Conservation (phyloP, 2,329 filamentous ascomycete genomes). For the Pseudocercospora macadamiae region DNA sequence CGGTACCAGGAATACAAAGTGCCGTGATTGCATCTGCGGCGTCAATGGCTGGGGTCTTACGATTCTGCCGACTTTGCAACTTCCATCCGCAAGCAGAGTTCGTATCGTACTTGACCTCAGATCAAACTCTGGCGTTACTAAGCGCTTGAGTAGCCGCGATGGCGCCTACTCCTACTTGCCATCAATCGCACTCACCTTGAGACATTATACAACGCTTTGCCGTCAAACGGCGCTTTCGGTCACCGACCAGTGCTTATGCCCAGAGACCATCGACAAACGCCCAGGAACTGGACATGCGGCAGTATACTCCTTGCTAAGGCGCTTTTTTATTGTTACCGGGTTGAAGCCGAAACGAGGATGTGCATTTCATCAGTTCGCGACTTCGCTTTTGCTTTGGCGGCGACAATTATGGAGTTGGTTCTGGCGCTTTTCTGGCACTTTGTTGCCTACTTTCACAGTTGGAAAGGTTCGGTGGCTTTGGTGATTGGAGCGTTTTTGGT, state of each 20-base stretch:
- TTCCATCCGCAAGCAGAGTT: too few species aligned
- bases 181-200: background rate
- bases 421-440: constrained; percentile 15
- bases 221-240: background rate
- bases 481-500: constrained; percentile 3
- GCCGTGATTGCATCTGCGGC: too few species aligned
- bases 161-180: background rate
- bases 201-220: background rate
- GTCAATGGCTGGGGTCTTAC: too few species aligned
- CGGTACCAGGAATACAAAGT: too few species aligned
- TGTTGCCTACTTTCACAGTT: constrained; percentile 14
- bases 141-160: too few species aligned
- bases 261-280: background rate
- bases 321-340: too few species aligned
- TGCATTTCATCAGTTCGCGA: too few species aligned
- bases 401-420: background rate
- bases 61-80: too few species aligned
- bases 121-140: too few species aligned
- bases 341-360: too few species aligned
- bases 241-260: background rate
- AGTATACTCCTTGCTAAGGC: background rate
- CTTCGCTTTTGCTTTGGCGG: too few species aligned
- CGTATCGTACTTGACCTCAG: too few species aligned
- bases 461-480: constrained; percentile 16
- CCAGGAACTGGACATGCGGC: background rate